These are phyloP conservation scores for Termitomyces sp. DNA, from an alignment of 768 basidiomycete genomes.

Conservation along the genomic window DNA sequence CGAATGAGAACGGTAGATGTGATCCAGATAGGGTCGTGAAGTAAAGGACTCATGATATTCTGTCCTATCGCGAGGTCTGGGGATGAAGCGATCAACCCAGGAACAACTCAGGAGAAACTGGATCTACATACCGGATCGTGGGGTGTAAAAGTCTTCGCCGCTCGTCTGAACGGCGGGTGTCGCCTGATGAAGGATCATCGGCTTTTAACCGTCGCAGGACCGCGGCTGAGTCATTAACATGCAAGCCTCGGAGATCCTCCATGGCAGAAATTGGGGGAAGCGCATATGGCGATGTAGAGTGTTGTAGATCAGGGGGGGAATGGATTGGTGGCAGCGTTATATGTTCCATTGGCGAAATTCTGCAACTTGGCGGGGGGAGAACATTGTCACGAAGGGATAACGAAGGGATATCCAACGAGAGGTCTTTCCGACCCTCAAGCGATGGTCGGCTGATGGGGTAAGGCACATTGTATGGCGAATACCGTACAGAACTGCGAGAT, in stretches of 20 bases:
- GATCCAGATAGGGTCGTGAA: slow-evolving; percentile 12
- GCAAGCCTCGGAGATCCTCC: slow-evolving; percentile 54
- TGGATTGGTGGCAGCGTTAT: slow-evolving; percentile 40
- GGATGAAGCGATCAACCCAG: neutral
- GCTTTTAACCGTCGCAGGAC: slow-evolving; percentile 60
- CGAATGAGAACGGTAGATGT: slow-evolving; percentile 12
- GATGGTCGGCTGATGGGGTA: slow-evolving; percentile 20
- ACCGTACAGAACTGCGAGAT: slow-evolving; percentile 14
- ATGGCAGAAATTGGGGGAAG: slow-evolving; percentile 67
- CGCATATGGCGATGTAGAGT: slow-evolving; percentile 40
- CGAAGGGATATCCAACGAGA: slow-evolving; percentile 30
- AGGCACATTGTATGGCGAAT: slow-evolving; percentile 23
- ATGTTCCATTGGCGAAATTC: slow-evolving; percentile 17
- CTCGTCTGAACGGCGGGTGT: slow-evolving; percentile 21
- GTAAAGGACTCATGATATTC: slow-evolving; percentile 1
- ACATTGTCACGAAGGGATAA: slow-evolving; percentile 17
- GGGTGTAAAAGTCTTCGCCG: slow-evolving; percentile 40
- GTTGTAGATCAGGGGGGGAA: slow-evolving; percentile 20
- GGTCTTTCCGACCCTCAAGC: slow-evolving; percentile 15
- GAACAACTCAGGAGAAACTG: neutral
- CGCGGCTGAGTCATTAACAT: slow-evolving; percentile 53
- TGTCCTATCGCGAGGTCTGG: slow-evolving; percentile 1
- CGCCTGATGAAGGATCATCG: slow-evolving; percentile 38
- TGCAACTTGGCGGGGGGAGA: neutral
- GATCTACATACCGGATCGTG: slow-evolving; percentile 19